A percentile compares a stretch with the other conserved stretches of the same genome.
Conservation (phyloP, 2,329 filamentous ascomycete genomes). For the Chaetomium sp. region DNA sequence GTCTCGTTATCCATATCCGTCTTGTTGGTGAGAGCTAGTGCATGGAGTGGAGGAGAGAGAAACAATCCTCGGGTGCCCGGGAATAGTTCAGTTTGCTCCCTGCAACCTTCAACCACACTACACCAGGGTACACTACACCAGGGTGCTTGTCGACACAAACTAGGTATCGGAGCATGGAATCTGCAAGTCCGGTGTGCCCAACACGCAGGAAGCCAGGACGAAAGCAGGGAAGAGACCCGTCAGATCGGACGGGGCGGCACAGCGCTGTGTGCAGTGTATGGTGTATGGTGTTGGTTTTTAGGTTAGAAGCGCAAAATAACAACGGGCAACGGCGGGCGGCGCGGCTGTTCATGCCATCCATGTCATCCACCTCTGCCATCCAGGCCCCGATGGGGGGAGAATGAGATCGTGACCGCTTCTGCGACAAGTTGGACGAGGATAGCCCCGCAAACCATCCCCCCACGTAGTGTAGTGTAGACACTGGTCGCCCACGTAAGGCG, state of each 20-base stretch:
- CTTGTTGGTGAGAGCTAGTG: background rate
- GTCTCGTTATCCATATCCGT: background rate
- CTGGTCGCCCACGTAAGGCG: too few relatives aligned
- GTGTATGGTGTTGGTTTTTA: too few relatives aligned
- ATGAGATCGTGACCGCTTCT: background rate
- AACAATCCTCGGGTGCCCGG: background rate
- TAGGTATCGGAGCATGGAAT: too few relatives aligned
- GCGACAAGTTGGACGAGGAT: slow-evolving; percentile 1
- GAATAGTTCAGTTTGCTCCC: too few relatives aligned
- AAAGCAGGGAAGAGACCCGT: slow-evolving; percentile 2
- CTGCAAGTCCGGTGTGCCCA: background rate
- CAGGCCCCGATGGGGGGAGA: background rate
- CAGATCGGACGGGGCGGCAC: background rate
- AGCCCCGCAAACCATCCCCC: background rate
- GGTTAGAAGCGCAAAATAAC: too few relatives aligned
- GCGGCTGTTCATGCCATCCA: background rate
- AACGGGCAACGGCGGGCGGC: slow-evolving; percentile 1
- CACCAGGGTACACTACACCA: too few relatives aligned
- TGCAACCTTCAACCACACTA: too few relatives aligned
- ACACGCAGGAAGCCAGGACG: background rate
- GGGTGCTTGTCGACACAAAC: too few relatives aligned
- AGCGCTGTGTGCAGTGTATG: background rate
- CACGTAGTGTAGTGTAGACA: too few relatives aligned
- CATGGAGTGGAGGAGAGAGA: background rate
- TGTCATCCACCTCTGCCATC: too few relatives aligned